Conservation (phyloP, 1,139 yeast species). For the Yamadazyma jaroonii region DNA sequence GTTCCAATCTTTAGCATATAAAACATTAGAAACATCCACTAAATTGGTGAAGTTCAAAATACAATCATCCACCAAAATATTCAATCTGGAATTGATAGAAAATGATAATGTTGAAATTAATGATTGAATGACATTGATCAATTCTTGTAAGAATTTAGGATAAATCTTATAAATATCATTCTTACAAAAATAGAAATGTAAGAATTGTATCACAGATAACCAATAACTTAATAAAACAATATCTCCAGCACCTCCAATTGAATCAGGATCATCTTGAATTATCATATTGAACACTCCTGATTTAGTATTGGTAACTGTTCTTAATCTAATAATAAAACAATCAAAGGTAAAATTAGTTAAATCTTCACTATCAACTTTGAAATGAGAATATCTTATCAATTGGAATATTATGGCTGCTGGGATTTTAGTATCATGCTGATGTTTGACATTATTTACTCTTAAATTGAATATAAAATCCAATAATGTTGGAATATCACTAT, state of each 20-base stretch:
- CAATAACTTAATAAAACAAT: conserved; percentile 70
- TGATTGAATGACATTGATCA: conserved; percentile 57
- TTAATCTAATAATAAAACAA: conserved; percentile 58
- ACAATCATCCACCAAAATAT: conserved; percentile 58
- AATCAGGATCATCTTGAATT: conserved; percentile 21
- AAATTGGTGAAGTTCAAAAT: conserved; percentile 61
- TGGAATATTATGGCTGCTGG: conserved; percentile 73
- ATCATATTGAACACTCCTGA: conserved; percentile 57
- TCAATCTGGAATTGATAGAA: conserved; percentile 60
- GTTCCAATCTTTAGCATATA: conserved; percentile 76
- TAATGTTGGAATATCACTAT: conserved; percentile 61
- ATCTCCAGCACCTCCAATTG: conserved; percentile 51
- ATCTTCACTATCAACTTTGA: conserved; percentile 49
- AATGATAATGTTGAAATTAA: conserved; percentile 62
- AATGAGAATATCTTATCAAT: conserved; percentile 61
- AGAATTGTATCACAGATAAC: conserved; percentile 65
- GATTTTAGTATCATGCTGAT: conserved; percentile 54
- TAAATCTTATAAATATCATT: conserved; percentile 52
- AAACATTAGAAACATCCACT: conserved; percentile 57
- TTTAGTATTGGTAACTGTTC: conserved; percentile 57
- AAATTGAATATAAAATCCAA: conserved; percentile 54
- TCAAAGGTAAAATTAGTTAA: conserved; percentile 58
- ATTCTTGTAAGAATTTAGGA: conserved; percentile 59
- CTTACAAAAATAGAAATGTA: conserved; percentile 61
- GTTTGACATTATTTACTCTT: conserved; percentile 24